A percentile compares a stretch with the other conserved stretches of the same genome.
phyloP scores from a whole-genome alignment of 2,329 filamentous ascomycete species.

The Xylariales sp. region DNA sequence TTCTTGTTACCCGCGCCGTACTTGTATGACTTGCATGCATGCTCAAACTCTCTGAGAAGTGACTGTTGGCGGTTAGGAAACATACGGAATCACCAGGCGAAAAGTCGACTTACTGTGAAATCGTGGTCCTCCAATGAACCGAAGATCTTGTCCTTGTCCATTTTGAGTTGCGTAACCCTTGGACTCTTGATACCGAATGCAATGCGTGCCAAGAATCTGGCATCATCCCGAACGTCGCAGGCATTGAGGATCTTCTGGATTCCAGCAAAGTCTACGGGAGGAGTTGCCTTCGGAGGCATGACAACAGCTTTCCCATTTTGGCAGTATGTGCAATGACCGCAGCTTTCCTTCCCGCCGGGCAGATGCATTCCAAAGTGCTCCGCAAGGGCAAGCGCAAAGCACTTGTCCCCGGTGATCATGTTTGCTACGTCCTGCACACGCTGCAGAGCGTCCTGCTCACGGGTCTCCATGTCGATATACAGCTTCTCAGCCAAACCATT shows the following conservation, averaged over 20 bases:
- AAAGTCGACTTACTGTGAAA: slow-evolving; percentile 38
- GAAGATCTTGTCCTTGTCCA: slow-evolving; percentile 42
- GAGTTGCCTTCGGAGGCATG: slow-evolving; percentile 33
- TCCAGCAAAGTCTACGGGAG: slow-evolving; percentile 31
- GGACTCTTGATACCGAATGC: slow-evolving; percentile 61
- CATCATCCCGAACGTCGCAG: slow-evolving; percentile 48
- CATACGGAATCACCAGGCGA: slow-evolving; percentile 9
- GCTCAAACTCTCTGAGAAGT: slow-evolving; percentile 15
- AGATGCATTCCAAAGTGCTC: slow-evolving; percentile 53
- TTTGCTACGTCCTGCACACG: slow-evolving; percentile 45
- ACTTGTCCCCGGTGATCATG: slow-evolving; percentile 47
- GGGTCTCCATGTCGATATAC: slow-evolving; percentile 43
- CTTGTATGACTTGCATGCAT: slow-evolving; percentile 1
- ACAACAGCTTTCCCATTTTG: slow-evolving; percentile 31
- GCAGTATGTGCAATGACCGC: slow-evolving; percentile 53
- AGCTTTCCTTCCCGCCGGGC: slow-evolving; percentile 36
- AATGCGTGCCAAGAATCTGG: slow-evolving; percentile 52
- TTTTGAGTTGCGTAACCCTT: slow-evolving; percentile 41
- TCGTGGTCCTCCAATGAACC: slow-evolving; percentile 50
- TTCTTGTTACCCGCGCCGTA: too few relatives aligned
- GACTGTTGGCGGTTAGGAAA: slow-evolving; percentile 7
- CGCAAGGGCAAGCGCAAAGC: slow-evolving; percentile 48
- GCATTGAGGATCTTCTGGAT: slow-evolving; percentile 40
- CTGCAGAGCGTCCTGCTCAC: slow-evolving; percentile 49
- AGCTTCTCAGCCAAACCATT: slow-evolving; percentile 41